A percentile compares a stretch with the other conserved stretches of the same genome.
phyloP scores from a whole-genome alignment of 345 rosid genomes.

The Dimocarpus longan region DNA sequence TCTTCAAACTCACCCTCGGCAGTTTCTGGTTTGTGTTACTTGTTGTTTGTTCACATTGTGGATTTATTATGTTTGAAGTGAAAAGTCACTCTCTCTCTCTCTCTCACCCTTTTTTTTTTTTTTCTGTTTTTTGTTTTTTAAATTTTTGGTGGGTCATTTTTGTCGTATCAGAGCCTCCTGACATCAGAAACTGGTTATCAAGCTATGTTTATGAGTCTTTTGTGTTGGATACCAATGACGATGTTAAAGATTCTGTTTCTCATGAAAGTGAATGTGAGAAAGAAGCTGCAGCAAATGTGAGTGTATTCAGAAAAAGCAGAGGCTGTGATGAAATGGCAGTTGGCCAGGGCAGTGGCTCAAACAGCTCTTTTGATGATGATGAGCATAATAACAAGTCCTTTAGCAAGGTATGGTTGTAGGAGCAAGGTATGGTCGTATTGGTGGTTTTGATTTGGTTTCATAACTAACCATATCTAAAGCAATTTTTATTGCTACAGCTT shows the following conservation, averaged over 20 bases:
- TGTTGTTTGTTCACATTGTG: background rate
- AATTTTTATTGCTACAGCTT: constrained; percentile 34
- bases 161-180: constrained; percentile 55
- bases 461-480: constrained; percentile 5
- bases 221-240: constrained; percentile 43
- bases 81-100: background rate
- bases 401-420: constrained; percentile 17
- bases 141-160: no score
- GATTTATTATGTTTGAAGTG: background rate
- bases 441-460: background rate
- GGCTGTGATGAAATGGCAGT: constrained; percentile 9
- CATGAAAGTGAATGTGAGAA: constrained; percentile 33
- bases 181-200: constrained; percentile 61
- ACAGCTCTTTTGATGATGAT: constrained; percentile 11
- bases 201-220: constrained; percentile 68
- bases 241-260: constrained; percentile 24
- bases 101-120: no score
- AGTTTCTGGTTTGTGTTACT: constrained; percentile 44
- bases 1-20: constrained; percentile 27
- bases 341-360: constrained; percentile 12
- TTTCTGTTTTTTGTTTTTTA: no score
- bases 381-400: constrained; percentile 9
- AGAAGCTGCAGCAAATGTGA: constrained; percentile 23
- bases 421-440: constrained; percentile 17
- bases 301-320: constrained; percentile 11